Conservation (phyloP, 78 protist genomes). For the Isochrysis galbana region DNA sequence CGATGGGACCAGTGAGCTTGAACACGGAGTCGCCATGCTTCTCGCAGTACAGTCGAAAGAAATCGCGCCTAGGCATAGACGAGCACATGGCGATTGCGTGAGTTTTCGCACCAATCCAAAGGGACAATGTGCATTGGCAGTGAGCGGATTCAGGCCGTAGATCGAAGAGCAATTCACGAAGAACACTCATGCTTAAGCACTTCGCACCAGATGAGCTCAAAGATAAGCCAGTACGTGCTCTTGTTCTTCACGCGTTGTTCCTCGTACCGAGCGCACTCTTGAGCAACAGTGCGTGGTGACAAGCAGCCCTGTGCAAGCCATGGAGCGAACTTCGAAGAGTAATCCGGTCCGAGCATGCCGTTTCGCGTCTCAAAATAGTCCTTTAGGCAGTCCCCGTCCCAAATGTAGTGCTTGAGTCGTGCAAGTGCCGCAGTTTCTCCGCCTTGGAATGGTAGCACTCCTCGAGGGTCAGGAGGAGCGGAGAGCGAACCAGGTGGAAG, state of each 20-base stretch:
- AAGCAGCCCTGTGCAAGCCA: constrained; percentile 72
- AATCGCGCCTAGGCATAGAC: no score
- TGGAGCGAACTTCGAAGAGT: constrained; percentile 59
- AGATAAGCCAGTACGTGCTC: constrained; percentile 70
- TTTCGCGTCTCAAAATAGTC: constrained; percentile 61
- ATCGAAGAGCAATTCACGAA: no score
- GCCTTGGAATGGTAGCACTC: constrained; percentile 28
- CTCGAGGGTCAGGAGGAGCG: background rate
- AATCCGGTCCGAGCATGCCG: constrained; percentile 62
- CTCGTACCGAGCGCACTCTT: constrained; percentile 36
- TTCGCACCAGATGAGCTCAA: constrained; percentile 64
- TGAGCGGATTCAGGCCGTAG: no score
- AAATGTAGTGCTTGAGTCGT: constrained; percentile 23
- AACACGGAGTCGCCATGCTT: constrained; percentile 37
- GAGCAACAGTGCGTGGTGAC: constrained; percentile 32
- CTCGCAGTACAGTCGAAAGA: constrained; percentile 38
- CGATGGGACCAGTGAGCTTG: background rate
- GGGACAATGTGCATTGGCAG: no score
- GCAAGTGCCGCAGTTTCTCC: constrained; percentile 57
- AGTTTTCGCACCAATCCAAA: no score
- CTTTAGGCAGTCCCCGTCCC: constrained; percentile 30
- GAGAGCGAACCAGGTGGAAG: background rate
- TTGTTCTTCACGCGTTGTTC: constrained; percentile 42
- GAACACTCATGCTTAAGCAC: no score
- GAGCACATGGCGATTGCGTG: no score